Evolutionary conservation across 169 alveolate species (phyloP), one percentile per base, ranked within the genome.

Genomic region (Plasmodium gonderi): DNA sequence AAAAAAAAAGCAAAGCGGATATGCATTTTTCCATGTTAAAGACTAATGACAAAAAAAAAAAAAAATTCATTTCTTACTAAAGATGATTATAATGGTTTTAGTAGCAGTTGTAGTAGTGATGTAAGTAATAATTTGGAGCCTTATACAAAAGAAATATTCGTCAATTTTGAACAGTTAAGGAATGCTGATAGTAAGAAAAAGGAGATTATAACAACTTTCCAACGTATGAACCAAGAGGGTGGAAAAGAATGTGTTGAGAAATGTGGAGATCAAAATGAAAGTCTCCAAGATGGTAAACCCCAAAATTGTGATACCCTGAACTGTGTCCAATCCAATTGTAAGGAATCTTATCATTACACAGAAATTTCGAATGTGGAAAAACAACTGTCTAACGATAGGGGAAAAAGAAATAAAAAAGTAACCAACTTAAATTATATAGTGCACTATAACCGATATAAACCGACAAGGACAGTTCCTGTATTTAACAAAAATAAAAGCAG

Each of bases 381-480:
- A 74, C 31, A 78, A 9, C 36, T 11, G 29, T 4, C 7, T 9
- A 60, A 8, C 20, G 72, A 81, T n/a, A 81, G 38, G 20, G 81
- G 80, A 3, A 83, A 83, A 83, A 83, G 65, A 45, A 83, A 83
- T 33, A 83, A 83, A 74, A 83, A 72, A 42, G 92, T 23, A 72
- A 72, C 47, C n/a, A 83, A 51, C 42, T 17, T 83, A 49, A 83
- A 83, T 83, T 83, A 31, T 49, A 47, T 83, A 72, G 83, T 83
- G n/a, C 51, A 83, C 26, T 83, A 83, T 42, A 83, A 83, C 76
- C 54, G 92, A 29, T 83, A 83, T 74, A 31, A 83, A 69, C 92
- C 92, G 2, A 80, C 80, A 4, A 83, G 83, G 45, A 42, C 65
- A 83, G 14, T 20, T 29, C 64, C 78, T 29, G 8, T 42, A 29